These are phyloP conservation scores for Pyrenophora graminea DNA, from an alignment of 2,329 filamentous ascomycete genomes.

Conservation along the genomic window DNA sequence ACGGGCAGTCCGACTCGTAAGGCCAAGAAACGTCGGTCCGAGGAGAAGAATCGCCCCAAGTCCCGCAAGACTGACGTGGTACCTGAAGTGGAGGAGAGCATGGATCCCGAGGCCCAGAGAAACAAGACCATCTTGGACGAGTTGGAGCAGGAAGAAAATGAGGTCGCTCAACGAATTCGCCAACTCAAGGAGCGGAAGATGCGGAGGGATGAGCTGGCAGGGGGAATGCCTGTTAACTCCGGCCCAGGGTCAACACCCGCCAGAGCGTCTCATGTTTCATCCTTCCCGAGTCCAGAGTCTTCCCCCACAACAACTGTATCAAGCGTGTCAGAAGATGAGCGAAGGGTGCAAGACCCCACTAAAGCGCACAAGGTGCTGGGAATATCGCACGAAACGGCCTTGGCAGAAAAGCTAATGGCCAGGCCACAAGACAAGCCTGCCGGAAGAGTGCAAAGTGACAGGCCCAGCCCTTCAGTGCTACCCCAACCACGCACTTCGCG, in stretches of 20 bases:
- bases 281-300: slow-evolving; percentile 29
- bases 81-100: slow-evolving; percentile 32
- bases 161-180: slow-evolving; percentile 62
- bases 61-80: slow-evolving; percentile 34
- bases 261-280: slow-evolving; percentile 42
- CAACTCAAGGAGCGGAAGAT: slow-evolving; percentile 62
- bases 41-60: slow-evolving; percentile 31
- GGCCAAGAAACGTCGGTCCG: slow-evolving; percentile 30
- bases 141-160: slow-evolving; percentile 53
- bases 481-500: slow-evolving; percentile 25
- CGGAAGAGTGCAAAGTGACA: slow-evolving; percentile 4
- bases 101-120: slow-evolving; percentile 26
- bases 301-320: slow-evolving; percentile 42
- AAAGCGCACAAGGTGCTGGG: slow-evolving; percentile 52
- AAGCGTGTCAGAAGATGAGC: slow-evolving; percentile 34
- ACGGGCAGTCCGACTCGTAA: slow-evolving; percentile 41
- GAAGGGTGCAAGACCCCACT: slow-evolving; percentile 33
- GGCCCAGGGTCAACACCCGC: slow-evolving; percentile 50
- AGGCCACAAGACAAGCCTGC: slow-evolving; percentile 4
- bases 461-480: slow-evolving; percentile 13
- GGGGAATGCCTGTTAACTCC: slow-evolving; percentile 34
- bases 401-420: slow-evolving; percentile 20
- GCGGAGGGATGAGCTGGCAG: slow-evolving; percentile 53
- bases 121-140: slow-evolving; percentile 40
- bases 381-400: slow-evolving; percentile 30